phyloP scores from a whole-genome alignment of 306 rosid species.

The cucumber (Cucumis sativus) region DNA sequence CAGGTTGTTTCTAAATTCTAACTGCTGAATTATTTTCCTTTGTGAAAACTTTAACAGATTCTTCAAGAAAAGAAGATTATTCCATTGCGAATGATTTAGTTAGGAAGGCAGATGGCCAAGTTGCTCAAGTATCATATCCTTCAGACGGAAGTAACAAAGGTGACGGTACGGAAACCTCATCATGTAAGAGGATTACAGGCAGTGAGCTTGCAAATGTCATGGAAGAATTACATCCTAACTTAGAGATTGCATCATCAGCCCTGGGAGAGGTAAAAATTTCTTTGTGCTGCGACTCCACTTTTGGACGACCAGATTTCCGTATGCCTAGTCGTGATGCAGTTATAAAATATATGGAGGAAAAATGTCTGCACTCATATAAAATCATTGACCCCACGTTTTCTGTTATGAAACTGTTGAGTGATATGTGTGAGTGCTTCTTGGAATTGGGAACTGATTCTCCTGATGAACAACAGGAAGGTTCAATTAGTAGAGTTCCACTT shows the following conservation, averaged over 20 bases:
- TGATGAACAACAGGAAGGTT: slow-evolving; percentile 52
- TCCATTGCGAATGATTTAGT: slow-evolving; percentile 19
- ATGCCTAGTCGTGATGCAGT: slow-evolving; percentile 41
- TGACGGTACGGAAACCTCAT: slow-evolving; percentile 18
- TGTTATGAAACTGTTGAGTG: slow-evolving; percentile 45
- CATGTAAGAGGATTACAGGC: slow-evolving; percentile 20
- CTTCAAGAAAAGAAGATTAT: slow-evolving; percentile 16
- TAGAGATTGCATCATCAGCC: slow-evolving; percentile 44
- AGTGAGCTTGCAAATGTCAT: slow-evolving; percentile 19
- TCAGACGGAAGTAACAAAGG: slow-evolving; percentile 20
- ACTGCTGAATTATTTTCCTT: not conserved
- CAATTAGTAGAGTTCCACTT: slow-evolving; percentile 23
- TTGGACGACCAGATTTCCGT: slow-evolving; percentile 37
- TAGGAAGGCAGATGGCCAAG: slow-evolving; percentile 23
- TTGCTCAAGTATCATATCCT: slow-evolving; percentile 17
- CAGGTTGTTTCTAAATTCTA: not conserved
- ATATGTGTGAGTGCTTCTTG: slow-evolving; percentile 49
- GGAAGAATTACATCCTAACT: slow-evolving; percentile 22
- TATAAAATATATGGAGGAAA: slow-evolving; percentile 60
- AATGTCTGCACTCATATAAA: slow-evolving; percentile 58
- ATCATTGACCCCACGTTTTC: slow-evolving; percentile 50
- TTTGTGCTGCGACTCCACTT: slow-evolving; percentile 36
- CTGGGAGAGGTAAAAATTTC: slow-evolving; percentile 72
- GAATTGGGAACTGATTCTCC: slow-evolving; percentile 52
- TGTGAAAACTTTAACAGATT: slow-evolving; percentile 29